phyloP scores from a whole-genome alignment of 371 early-diverging fungal species.

The Mucor piriformis region DNA sequence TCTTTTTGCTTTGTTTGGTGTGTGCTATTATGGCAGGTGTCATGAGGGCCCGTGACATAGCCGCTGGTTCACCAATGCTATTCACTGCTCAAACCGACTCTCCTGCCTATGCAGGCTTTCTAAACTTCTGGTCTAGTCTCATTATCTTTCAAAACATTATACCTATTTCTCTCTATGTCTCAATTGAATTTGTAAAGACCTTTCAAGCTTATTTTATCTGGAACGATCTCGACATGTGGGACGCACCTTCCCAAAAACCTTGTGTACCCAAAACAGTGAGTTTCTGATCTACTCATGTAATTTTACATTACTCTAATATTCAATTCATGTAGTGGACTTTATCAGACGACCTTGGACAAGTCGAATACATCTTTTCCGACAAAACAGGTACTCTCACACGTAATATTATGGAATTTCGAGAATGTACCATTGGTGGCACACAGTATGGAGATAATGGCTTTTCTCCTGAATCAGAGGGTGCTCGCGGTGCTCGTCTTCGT shows the following conservation, averaged over 20 bases:
- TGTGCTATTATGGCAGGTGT: constrained; percentile 73
- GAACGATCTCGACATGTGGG: constrained; percentile 85
- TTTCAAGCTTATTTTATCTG: constrained; percentile 86
- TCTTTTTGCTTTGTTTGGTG: constrained; percentile 71
- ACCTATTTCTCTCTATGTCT: constrained; percentile 96
- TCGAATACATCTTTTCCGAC: constrained; percentile 95
- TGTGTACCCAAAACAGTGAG: constrained; percentile 75
- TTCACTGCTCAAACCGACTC: constrained; percentile 38
- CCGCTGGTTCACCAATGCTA: constrained; percentile 31
- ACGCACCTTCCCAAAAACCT: constrained; percentile 64
- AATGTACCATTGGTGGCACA: constrained; percentile 81
- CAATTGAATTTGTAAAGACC: constrained; percentile 86
- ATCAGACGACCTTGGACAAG: constrained; percentile 95
- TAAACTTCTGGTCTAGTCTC: constrained; percentile 73
- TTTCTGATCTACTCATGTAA: background rate
- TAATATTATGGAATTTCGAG: constrained; percentile 89
- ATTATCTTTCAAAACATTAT: constrained; percentile 96
- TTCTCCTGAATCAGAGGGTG: constrained; percentile 64
- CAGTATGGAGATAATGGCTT: constrained; percentile 81
- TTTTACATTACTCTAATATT: background rate
- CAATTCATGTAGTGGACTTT: constrained; percentile 74
- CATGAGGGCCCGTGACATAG: constrained; percentile 37
- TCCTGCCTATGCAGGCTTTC: constrained; percentile 52
- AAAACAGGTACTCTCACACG: constrained; percentile 99
- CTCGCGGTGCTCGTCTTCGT: constrained; percentile 52